A percentile compares a stretch with the other conserved stretches of the same genome.
These are phyloP conservation scores for Emericellopsis terricola DNA, from an alignment of 495 filamentous ascomycete species.

Conservation along the genomic window DNA sequence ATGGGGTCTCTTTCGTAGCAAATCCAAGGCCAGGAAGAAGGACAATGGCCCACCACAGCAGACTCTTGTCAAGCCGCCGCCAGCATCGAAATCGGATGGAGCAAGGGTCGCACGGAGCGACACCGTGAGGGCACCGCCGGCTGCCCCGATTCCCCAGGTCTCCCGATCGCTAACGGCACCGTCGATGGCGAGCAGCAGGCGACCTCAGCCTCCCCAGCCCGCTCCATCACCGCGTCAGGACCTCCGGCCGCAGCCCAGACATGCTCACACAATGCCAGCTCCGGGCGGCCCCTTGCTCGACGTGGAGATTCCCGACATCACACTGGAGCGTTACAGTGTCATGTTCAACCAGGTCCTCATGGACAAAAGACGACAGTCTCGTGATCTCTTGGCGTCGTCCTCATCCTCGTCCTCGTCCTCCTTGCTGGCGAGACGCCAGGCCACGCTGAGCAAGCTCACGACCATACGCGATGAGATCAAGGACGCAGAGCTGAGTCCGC, in stretches of 20 bases:
- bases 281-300: conserved; percentile 29
- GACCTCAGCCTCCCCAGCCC: conserved; percentile 3
- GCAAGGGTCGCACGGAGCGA: conserved; percentile 10
- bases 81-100: conserved; percentile 1
- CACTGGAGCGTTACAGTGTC: conserved; percentile 81
- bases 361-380: neutral
- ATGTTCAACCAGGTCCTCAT: conserved; percentile 84
- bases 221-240: neutral
- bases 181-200: conserved; percentile 4
- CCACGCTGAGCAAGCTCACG: conserved; percentile 45
- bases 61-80: conserved; percentile 4
- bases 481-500: conserved; percentile 4
- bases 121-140: conserved; percentile 12
- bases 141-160: conserved; percentile 19
- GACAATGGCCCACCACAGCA: conserved; percentile 5
- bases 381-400: too few species aligned
- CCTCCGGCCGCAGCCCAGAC: conserved; percentile 4
- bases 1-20: conserved; percentile 29
- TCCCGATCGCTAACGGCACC: conserved; percentile 19
- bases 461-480: conserved; percentile 24
- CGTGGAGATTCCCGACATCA: conserved; percentile 62
- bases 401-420: conserved; percentile 19
- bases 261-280: conserved; percentile 3
- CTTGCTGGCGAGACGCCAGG: conserved; percentile 49
- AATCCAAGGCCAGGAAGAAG: conserved; percentile 13